Conservation (phyloP, 2,329 filamentous ascomycete genomes). For the Diaporthe sp. region DNA sequence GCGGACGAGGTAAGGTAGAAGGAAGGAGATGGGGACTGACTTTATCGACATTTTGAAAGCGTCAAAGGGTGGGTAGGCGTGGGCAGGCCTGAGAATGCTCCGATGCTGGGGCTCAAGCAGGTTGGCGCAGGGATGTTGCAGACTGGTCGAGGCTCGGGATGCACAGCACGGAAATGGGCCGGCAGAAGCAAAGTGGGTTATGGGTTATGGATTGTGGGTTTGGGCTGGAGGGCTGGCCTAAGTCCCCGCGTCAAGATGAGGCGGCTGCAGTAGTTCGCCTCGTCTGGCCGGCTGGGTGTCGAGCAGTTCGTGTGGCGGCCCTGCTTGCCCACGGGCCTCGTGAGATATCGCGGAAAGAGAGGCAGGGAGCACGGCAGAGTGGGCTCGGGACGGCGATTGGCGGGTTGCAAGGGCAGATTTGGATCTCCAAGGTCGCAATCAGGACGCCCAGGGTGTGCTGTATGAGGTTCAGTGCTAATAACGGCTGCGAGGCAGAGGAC, state of each 20-base stretch:
- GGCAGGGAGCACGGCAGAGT: not conserved
- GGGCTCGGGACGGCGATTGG: slow-evolving; percentile 4
- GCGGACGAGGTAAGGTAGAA: slow-evolving; percentile 26
- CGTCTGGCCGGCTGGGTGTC: slow-evolving; percentile 20
- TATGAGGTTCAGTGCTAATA: not conserved
- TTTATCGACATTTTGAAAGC: slow-evolving; percentile 67
- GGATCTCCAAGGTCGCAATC: slow-evolving; percentile 1
- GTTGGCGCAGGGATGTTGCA: slow-evolving; percentile 23
- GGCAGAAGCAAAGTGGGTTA: slow-evolving; percentile 32
- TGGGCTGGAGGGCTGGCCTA: slow-evolving; percentile 14
- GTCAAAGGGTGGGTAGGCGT: slow-evolving; percentile 46
- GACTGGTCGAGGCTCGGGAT: slow-evolving; percentile 25
- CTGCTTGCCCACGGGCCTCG: slow-evolving; percentile 11
- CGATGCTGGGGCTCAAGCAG: slow-evolving; percentile 31
- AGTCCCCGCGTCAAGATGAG: slow-evolving; percentile 27
- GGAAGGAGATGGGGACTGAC: slow-evolving; percentile 55
- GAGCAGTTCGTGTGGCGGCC: slow-evolving; percentile 6
- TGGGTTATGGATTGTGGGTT: slow-evolving; percentile 9
- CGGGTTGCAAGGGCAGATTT: not conserved
- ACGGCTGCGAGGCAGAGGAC: slow-evolving; percentile 1
- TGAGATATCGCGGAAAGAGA: not conserved
- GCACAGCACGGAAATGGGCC: slow-evolving; percentile 20
- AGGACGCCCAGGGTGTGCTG: not conserved
- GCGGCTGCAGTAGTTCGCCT: slow-evolving; percentile 33
- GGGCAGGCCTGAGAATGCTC: slow-evolving; percentile 26